Evolutionary conservation across 2,329 filamentous ascomycete species (phyloP), one percentile per base, ranked within the genome.

Genomic region (Fusarium pilosicola): DNA sequence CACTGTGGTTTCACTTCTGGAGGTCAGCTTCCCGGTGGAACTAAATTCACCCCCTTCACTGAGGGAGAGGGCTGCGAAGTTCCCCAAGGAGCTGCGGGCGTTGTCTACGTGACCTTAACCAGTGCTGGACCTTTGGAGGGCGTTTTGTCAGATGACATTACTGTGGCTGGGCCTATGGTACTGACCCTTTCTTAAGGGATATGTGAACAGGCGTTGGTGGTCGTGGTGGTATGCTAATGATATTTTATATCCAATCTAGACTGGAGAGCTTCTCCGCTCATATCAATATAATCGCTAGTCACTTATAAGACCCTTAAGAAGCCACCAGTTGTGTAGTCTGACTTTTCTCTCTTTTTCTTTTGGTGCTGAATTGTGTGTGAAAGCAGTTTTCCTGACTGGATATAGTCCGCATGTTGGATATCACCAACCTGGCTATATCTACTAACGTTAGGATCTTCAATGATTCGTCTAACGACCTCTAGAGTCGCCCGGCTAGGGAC

Each of bases 1-100:
- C 87, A 89, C 82, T 93, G 92, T 80, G 91, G 89, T 36, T 93
- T 93, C 81, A 91, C 91, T 36, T 90, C 90, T 75, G 90, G 90
- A 74, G 85, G 86, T 52, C 79, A 87, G 20, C 80, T 83, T 22
- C 84, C 88, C 45, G 88, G 89, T 62, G 90, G 89, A 75, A 90
- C 89, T 44, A 84, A 85, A 62, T 94, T 93, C 81, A 85, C 86
- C 1, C 72, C 85, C 32, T 90, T 93, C 79, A 83, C 85, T 45
- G 78, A 80, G 60, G 82, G 85, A 46, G 84, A 84, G 7, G 85
- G 85, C 46, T 94, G 92, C 80, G 82, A 84, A 51, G 86, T 93
- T 32, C 92, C 92, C 20, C 86, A 89, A 77, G 87, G 87, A 77
- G 82, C 93, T 48, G 84, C 86, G 14, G 92, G 92, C 52, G 85